Evolutionary conservation across 495 filamentous ascomycete species (phyloP).

Genomic region (Neurospora sp.): DNA sequence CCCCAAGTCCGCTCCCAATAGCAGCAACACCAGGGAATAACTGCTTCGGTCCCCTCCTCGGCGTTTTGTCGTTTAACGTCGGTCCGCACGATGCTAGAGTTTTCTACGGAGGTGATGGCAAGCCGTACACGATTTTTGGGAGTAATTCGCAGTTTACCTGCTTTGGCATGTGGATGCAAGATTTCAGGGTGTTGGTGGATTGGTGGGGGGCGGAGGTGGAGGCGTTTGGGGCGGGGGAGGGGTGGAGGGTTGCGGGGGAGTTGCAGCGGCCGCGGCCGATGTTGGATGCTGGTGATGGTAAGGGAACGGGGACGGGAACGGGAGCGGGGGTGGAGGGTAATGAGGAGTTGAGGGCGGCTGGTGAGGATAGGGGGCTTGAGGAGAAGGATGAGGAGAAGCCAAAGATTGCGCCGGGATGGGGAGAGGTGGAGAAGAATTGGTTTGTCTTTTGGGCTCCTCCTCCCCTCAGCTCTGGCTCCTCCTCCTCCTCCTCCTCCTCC

Average conservation of each 20-base stretch:
- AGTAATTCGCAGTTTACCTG: constrained; percentile 41
- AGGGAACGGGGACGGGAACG: not conserved
- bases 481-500: not conserved
- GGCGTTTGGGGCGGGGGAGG: not conserved
- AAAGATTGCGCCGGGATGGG: not conserved
- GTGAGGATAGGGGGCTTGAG: not conserved
- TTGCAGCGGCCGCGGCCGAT: constrained; percentile 39
- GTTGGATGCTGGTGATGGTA: not conserved
- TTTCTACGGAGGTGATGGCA: constrained; percentile 36
- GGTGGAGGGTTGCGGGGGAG: constrained; percentile 33
- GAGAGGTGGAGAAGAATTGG: constrained; percentile 44
- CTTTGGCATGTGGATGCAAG: constrained; percentile 42
- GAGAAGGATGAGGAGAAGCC: not conserved
- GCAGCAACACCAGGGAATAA: constrained; percentile 29
- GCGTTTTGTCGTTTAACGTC: constrained; percentile 23
- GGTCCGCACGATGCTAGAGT: constrained; percentile 45
- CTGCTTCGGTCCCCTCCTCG: constrained; percentile 28
- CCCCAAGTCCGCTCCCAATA: constrained; percentile 30
- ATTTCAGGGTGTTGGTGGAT: constrained; percentile 37
- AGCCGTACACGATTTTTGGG: constrained; percentile 37
- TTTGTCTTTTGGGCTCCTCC: constrained; percentile 44
- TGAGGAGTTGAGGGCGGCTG: not conserved
- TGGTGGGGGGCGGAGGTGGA: constrained; percentile 16
- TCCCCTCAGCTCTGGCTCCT: not conserved
- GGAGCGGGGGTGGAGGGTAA: not conserved